Evolutionary conservation across 805 yeast genomes (phyloP), one percentile per base, ranked within the genome.

Genomic region (Sugiyamaella floridensis): DNA sequence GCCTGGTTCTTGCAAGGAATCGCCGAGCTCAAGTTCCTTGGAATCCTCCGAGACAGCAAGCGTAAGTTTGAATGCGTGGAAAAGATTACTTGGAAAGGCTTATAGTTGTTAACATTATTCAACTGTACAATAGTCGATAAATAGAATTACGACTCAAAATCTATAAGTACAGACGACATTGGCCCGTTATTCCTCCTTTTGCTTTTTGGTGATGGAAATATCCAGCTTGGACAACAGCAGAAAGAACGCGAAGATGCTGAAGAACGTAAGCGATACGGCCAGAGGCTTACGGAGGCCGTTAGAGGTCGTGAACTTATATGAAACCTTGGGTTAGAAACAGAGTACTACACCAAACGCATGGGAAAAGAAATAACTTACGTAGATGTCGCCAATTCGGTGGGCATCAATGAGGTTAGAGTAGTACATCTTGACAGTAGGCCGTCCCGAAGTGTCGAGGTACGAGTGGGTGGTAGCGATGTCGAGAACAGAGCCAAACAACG

Each of bases 1-100:
- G 78, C 88, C 2, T 80, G 93, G 80, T 89, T 89, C 63, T 69
- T 86, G 55, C 90, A 86, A 59, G 81, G 82, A 16, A 74, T 90
- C 47, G 78, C 78, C 22, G 96, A 89, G 63, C 71, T 89, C 54
- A 79, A 81, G 53, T 70, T 78, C 56, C 69, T 86, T 51, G 97
- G 97, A 0, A 69, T 87, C 46, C 64, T 88, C 16, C 81, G 81
- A 58, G 85, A 83, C 49, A 70, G 71, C 20, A 75, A 74, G 58
- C 68, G 82, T 14, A 82, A 81, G 64, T 78, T 80, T 29, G 89
- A 86, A 59, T 73, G 76, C 51, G 71, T 86, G 43, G 92, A 86
- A 59, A 87, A 85, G 61, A 72, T 81, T 14, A 66, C 81, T 4
- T 86, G 93, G 93, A 83, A 76, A 60, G 87, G 81, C 10, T 14